A percentile compares a stretch with the other conserved stretches of the same genome.
These are phyloP conservation scores for Fusarium circinatum DNA, from an alignment of 2,329 filamentous ascomycete species.

Conservation along the genomic window DNA sequence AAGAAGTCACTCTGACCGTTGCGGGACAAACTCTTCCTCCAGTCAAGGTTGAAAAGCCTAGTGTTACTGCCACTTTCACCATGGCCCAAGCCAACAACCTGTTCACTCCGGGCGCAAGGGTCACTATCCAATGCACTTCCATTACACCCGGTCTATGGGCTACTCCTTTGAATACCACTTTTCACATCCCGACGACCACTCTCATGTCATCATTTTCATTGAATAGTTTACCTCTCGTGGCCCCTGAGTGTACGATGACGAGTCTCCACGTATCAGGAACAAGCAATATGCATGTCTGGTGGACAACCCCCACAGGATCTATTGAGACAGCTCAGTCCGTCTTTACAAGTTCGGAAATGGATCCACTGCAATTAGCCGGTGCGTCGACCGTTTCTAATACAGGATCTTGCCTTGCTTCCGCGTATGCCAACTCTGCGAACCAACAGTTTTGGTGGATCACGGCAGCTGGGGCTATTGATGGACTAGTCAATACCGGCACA, in stretches of 20 bases:
- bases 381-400: background rate
- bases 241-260: no score
- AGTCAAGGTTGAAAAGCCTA: no score
- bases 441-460: background rate
- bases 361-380: background rate
- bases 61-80: background rate
- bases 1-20: background rate
- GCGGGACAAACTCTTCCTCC: background rate
- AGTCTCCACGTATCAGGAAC: no score
- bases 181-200: background rate
- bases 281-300: no score
- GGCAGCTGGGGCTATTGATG: background rate
- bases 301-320: background rate
- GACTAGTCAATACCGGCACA: background rate
- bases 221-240: no score
- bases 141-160: background rate
- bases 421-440: accelerated
- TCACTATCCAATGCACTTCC: background rate
- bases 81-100: background rate
- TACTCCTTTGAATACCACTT: background rate
- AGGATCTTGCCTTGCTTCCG: background rate
- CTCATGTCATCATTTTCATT: no score
- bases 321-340: background rate
- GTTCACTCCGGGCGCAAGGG: accelerated
- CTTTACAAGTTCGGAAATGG: no score